Base-by-base conservation (phyloP, 2,329 filamentous ascomycete species). In the Paraphaeosphaeria sporulosa region DNA sequence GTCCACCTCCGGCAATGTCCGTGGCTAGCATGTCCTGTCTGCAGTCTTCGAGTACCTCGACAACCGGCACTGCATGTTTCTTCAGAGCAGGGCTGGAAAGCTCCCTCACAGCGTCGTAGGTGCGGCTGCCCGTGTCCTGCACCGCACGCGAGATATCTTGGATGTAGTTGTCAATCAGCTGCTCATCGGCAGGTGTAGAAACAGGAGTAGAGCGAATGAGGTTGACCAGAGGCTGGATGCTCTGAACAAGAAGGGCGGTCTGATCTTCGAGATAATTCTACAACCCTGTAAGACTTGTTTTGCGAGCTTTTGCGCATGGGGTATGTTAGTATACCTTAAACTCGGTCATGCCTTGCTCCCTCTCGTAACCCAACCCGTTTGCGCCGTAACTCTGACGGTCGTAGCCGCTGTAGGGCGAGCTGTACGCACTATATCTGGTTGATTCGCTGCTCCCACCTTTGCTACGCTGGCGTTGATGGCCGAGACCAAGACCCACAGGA, bases 221-320 rank as follows among this genome's bases (percentile, higher is more conserved):
- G 58, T 85, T 82, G 49, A 96, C 91, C 8, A 96, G 85, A n/a
- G 88, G 86, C 77, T 95, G 91, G 64, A 96, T 93, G 47, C 88
- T 91, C 66, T 92, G 88, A 27, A 95, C 89, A 60, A 96, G 84
- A 3, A 88, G 81, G 53, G 91, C 90, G 12, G 90, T 94, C 75
- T 95, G 91, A 72, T 94, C 91, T 72, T 95, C 91, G 38, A 96
- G 86, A 73, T 93, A 94, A 61, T 91, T 86, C 87, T 90, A 60
- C 25, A 30, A 54, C 23, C 36, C 19, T 56, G 64, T 72, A 61
- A 68, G 64, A 62, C 25, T 44, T 23, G 42, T 44, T 44, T 44
- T 32, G 10, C 42, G 38, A 30, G 23, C 21, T 17, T 44, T 15
- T 32, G n/a, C 23, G 6, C 23, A 10, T 27, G 10, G 23, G 21